A percentile compares a stretch with the other conserved stretches of the same genome.
Evolutionary conservation across 1,139 yeast genomes (phyloP).

Genomic region (Taiozyma sp.): DNA sequence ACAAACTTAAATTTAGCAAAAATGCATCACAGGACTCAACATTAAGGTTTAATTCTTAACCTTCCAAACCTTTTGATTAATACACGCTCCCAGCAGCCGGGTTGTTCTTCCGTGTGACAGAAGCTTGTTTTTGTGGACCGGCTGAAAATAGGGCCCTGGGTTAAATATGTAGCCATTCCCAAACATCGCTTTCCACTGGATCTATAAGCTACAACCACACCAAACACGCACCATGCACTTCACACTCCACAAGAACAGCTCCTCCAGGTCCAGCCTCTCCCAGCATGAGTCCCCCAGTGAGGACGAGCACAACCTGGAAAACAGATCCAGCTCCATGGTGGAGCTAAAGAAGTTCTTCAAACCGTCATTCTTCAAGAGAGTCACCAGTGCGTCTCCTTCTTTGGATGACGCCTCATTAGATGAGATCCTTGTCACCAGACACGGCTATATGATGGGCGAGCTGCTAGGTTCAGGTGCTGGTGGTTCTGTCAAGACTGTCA

Average conservation of each 20-base stretch:
- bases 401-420: slow-evolving; percentile 34
- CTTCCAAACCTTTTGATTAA: neutral
- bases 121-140: neutral
- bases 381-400: slow-evolving; percentile 3
- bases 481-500: slow-evolving; percentile 86
- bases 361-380: slow-evolving; percentile 21
- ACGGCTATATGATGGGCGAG: slow-evolving; percentile 78
- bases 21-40: too few relatives aligned
- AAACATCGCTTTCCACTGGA: too few relatives aligned
- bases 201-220: too few relatives aligned
- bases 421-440: slow-evolving; percentile 70
- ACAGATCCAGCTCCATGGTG: slow-evolving; percentile 50
- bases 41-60: too few relatives aligned
- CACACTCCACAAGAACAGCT: slow-evolving; percentile 6
- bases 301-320: slow-evolving; percentile 1
- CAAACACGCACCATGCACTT: slow-evolving; percentile 6
- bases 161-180: neutral
- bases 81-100: neutral
- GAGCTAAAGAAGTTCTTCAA: slow-evolving; percentile 68
- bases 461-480: slow-evolving; percentile 98
- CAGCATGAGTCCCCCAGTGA: slow-evolving; percentile 2
- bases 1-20: too few relatives aligned
- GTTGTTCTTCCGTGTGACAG: neutral
- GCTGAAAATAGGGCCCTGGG: neutral
- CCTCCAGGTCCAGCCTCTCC: slow-evolving; percentile 4